A percentile compares a stretch with the other conserved stretches of the same genome.
These are phyloP conservation scores for Hypoxylon lienhwacheense DNA, from an alignment of 495 filamentous ascomycete genomes.

Conservation along the genomic window DNA sequence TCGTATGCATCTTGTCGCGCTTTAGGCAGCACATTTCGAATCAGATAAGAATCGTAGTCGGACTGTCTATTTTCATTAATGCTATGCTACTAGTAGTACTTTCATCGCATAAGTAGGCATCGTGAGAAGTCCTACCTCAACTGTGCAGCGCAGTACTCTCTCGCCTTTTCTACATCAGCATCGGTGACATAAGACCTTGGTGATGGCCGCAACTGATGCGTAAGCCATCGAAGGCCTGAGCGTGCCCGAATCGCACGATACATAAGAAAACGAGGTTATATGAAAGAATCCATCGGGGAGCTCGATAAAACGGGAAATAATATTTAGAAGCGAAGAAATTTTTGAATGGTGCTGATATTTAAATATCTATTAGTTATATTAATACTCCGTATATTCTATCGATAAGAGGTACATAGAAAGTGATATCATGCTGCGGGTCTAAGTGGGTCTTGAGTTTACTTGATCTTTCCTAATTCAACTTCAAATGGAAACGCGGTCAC, in stretches of 20 bases:
- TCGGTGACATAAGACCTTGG: conserved; percentile 39
- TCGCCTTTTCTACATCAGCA: conserved; percentile 48
- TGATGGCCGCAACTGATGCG: conserved; percentile 11
- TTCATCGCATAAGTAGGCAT: background rate
- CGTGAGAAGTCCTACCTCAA: conserved; percentile 41
- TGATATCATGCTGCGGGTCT: conserved; percentile 23
- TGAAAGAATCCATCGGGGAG: conserved; percentile 24
- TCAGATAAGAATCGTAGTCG: conserved; percentile 84
- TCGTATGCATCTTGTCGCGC: conserved; percentile 77
- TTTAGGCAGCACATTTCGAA: conserved; percentile 78
- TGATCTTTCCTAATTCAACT: conserved; percentile 2
- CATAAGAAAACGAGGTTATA: conserved; percentile 30
- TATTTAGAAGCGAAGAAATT: too few relatives aligned
- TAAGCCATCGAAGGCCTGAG: conserved; percentile 28
- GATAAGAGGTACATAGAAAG: too few relatives aligned
- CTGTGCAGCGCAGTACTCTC: conserved; percentile 53
- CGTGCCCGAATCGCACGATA: conserved; percentile 32
- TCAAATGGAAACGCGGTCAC: conserved; percentile 32
- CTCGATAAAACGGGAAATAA: background rate
- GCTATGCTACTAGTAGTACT: background rate
- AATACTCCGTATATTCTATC: too few relatives aligned
- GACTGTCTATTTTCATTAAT: conserved; percentile 61
- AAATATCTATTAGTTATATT: too few relatives aligned
- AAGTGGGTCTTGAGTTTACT: background rate
- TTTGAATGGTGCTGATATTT: too few relatives aligned